Conservation (phyloP, 2,329 filamentous ascomycete species). For the Colletotrichum gloeosporioides region DNA sequence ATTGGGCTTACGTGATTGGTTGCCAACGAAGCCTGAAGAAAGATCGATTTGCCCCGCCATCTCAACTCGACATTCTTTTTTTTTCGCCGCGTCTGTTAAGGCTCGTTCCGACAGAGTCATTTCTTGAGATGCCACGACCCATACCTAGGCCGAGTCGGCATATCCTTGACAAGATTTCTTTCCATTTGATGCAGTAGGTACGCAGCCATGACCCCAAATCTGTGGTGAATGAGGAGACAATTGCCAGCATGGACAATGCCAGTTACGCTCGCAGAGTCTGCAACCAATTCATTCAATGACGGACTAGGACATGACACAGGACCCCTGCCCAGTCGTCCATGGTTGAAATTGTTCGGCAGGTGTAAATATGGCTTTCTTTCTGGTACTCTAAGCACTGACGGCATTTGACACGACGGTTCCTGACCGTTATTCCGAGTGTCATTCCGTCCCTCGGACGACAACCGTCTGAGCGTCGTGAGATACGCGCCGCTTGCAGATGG, state of each 20-base stretch:
- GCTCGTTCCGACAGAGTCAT: neutral
- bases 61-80: neutral
- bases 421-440: neutral
- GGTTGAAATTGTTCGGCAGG: neutral
- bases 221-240: neutral
- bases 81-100: neutral
- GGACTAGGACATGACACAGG: neutral
- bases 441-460: neutral
- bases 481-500: neutral
- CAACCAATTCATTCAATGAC: neutral
- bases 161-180: neutral
- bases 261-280: neutral
- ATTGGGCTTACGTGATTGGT: conserved; percentile 1
- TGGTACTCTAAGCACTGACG: neutral
- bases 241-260: neutral
- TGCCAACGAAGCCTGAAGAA: neutral
- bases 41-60: neutral
- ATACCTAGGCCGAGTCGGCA: neutral
- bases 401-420: neutral
- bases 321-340: neutral
- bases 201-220: neutral
- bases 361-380: neutral
- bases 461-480: neutral
- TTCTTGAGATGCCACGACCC: neutral
- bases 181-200: neutral